Conservation (phyloP, 2,329 filamentous ascomycete genomes). For the Cytospora chrysosperma region DNA sequence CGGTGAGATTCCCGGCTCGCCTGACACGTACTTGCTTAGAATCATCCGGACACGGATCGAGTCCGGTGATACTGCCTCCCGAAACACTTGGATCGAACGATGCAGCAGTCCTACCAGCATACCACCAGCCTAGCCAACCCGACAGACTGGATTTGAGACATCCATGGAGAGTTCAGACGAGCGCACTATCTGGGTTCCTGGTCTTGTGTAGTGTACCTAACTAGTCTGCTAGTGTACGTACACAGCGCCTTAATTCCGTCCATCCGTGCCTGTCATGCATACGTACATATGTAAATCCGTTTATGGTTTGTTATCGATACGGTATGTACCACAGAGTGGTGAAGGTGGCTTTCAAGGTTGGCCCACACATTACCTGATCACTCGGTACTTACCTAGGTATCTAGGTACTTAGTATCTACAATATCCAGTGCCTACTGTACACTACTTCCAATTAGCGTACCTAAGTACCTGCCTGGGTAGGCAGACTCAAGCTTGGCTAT, state of each 20-base stretch:
- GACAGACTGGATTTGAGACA: slow-evolving; percentile 14
- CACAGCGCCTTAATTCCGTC: no score
- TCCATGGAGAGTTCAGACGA: neutral
- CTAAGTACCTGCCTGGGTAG: neutral
- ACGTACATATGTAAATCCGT: no score
- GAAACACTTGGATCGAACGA: slow-evolving; percentile 6
- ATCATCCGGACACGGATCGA: neutral
- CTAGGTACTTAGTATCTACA: no score
- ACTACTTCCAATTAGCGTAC: no score
- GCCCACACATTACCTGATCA: no score
- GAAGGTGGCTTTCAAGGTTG: neutral
- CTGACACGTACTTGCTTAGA: neutral
- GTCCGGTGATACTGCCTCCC: neutral
- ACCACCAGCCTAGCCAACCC: slow-evolving; percentile 1
- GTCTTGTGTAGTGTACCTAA: neutral
- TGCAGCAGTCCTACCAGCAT: neutral
- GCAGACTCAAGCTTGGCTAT: neutral
- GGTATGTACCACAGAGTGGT: no score
- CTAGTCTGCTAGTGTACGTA: no score
- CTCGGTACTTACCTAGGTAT: no score
- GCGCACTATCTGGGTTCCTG: neutral
- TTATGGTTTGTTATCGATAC: neutral
- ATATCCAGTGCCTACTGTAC: no score
- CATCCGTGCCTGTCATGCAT: no score
- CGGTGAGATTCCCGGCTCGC: slow-evolving; percentile 12